phyloP scores from a whole-genome alignment of 1,284 basidiomycete genomes.

The Fomitopsis schrenkii region DNA sequence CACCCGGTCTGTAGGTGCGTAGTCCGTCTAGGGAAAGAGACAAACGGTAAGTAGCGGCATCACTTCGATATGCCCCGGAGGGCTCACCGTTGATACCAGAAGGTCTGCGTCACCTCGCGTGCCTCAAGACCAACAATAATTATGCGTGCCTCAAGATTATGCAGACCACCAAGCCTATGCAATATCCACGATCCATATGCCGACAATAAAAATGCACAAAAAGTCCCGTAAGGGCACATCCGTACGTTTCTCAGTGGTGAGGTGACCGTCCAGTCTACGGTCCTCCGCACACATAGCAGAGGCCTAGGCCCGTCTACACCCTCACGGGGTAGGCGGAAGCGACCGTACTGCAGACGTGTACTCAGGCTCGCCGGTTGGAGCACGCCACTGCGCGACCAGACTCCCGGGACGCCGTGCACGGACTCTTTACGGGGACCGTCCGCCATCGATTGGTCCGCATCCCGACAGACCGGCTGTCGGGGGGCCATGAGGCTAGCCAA shows the following conservation, averaged over 20 bases:
- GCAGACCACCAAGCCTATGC: neutral
- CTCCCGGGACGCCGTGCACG: neutral
- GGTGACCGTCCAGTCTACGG: neutral
- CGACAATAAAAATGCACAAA: neutral
- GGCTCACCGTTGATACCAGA: too few relatives aligned
- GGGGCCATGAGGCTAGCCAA: neutral
- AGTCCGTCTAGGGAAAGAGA: too few relatives aligned
- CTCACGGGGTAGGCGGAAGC: neutral
- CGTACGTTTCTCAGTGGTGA: neutral
- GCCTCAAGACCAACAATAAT: too few relatives aligned
- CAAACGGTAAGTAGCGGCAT: too few relatives aligned
- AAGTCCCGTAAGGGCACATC: neutral
- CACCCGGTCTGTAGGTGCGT: too few relatives aligned
- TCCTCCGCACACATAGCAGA: neutral
- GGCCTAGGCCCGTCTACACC: neutral
- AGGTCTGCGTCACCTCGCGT: neutral
- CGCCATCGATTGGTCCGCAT: neutral
- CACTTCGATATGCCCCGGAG: too few relatives aligned
- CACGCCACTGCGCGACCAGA: neutral
- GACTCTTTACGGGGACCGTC: neutral
- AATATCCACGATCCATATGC: neutral
- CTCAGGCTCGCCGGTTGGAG: neutral
- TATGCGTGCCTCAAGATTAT: neutral
- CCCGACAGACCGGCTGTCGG: neutral
- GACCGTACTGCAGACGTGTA: neutral